Conservation (phyloP, 768 basidiomycete genomes). For the Boletellus emodensis region DNA sequence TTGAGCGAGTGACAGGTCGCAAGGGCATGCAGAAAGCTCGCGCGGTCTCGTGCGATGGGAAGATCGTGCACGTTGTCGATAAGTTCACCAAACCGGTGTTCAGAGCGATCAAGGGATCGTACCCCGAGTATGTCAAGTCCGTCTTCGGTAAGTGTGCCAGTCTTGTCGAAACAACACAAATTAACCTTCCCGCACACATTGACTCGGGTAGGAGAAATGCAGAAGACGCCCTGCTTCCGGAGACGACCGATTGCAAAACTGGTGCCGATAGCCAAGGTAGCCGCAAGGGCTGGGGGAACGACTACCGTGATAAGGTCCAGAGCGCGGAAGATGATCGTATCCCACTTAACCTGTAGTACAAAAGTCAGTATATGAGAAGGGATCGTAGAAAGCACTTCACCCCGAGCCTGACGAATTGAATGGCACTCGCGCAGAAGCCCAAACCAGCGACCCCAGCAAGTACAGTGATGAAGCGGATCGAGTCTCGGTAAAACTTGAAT, state of each 20-base stretch:
- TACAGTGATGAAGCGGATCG: slow-evolving; percentile 85
- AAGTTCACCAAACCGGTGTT: slow-evolving; percentile 84
- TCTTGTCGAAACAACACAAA: slow-evolving; percentile 98
- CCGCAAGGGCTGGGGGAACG: slow-evolving; percentile 95
- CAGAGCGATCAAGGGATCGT: slow-evolving; percentile 73
- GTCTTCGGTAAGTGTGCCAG: slow-evolving; percentile 96
- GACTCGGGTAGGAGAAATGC: slow-evolving; percentile 93
- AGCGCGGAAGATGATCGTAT: slow-evolving; percentile 86
- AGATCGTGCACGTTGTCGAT: slow-evolving; percentile 83
- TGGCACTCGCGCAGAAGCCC: slow-evolving; percentile 87
- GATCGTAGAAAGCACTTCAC: slow-evolving; percentile 37
- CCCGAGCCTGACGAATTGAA: slow-evolving; percentile 88
- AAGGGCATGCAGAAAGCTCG: slow-evolving; percentile 86
- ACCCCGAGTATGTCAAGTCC: slow-evolving; percentile 96
- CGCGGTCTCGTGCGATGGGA: slow-evolving; percentile 65
- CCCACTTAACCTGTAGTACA: slow-evolving; percentile 68
- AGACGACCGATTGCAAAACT: slow-evolving; percentile 90
- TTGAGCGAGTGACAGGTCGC: slow-evolving; percentile 97
- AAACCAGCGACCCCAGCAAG: slow-evolving; percentile 86
- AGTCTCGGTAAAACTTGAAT: slow-evolving; percentile 97
- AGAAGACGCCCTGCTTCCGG: slow-evolving; percentile 85
- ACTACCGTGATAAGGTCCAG: slow-evolving; percentile 95
- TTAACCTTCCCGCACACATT: slow-evolving; percentile 96
- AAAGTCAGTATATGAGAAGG: slow-evolving; percentile 2
- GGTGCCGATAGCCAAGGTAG: slow-evolving; percentile 95